Percentiles rank a stretch among this genome's conserved stretches.
Evolutionary conservation across 495 filamentous ascomycete species (phyloP).

Genomic region (Lasiosphaeris hirsuta): DNA sequence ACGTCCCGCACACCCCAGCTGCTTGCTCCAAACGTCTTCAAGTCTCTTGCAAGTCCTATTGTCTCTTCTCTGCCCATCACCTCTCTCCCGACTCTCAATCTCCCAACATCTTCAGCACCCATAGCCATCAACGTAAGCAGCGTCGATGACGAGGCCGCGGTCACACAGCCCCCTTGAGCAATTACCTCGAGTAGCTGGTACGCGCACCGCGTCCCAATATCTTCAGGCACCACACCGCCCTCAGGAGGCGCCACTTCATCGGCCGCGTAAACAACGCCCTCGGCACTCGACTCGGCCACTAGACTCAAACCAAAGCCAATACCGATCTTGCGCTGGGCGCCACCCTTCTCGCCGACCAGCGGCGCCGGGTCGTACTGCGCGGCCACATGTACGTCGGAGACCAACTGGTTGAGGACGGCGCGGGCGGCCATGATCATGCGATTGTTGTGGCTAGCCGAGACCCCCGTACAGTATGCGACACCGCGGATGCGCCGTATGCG

Average conservation of each 20-base stretch:
- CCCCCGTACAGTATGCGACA: constrained; percentile 87
- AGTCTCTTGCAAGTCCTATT: constrained; percentile 74
- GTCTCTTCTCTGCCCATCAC: constrained; percentile 75
- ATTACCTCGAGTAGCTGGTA: constrained; percentile 84
- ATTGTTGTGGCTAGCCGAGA: constrained; percentile 86
- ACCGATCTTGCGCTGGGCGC: constrained; percentile 47
- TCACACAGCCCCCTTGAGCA: constrained; percentile 76
- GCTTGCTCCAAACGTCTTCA: constrained; percentile 78
- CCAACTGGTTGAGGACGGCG: constrained; percentile 80
- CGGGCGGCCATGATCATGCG: constrained; percentile 90
- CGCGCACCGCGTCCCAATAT: constrained; percentile 82
- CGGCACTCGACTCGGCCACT: constrained; percentile 83
- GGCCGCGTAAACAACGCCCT: constrained; percentile 76
- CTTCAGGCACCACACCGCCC: constrained; percentile 82
- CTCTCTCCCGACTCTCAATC: constrained; percentile 61
- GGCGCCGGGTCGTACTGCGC: constrained; percentile 69
- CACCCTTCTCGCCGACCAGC: constrained; percentile 59
- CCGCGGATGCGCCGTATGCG: constrained; percentile 85
- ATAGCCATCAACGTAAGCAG: constrained; percentile 92
- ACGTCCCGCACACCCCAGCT: constrained; percentile 76
- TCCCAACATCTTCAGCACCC: constrained; percentile 66
- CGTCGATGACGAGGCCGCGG: constrained; percentile 60
- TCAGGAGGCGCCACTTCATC: constrained; percentile 77
- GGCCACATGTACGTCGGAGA: constrained; percentile 78
- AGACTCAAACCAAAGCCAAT: constrained; percentile 89